Percentiles rank a stretch among this genome's conserved stretches.
These are phyloP conservation scores for Alloteropsis angusta DNA, from an alignment of 202 grass and related monocot genomes.

Conservation along the genomic window DNA sequence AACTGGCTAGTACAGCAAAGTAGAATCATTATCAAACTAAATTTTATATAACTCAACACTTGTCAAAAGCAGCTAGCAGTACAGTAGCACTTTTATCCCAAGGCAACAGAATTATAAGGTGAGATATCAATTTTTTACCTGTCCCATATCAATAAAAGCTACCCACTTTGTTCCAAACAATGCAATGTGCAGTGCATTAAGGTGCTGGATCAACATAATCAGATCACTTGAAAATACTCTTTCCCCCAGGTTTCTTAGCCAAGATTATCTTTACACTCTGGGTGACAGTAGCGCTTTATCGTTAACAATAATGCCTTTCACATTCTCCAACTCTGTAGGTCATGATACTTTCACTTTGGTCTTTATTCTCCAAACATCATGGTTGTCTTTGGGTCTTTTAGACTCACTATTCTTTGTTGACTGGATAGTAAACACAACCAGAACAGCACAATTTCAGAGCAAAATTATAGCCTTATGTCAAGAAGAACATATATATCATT, in stretches of 20 bases:
- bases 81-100: neutral
- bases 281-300: constrained; percentile 36
- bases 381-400: constrained; percentile 63
- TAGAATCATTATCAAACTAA: constrained; percentile 3
- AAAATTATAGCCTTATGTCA: constrained; percentile 31
- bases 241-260: constrained; percentile 60
- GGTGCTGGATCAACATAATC: constrained; percentile 44
- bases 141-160: constrained; percentile 32
- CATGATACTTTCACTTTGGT: constrained; percentile 51
- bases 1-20: neutral
- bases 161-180: constrained; percentile 53
- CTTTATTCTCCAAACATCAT: constrained; percentile 64
- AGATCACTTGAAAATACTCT: constrained; percentile 42
- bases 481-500: constrained; percentile 5
- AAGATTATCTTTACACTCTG: constrained; percentile 41
- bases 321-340: constrained; percentile 52
- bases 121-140: constrained; percentile 54
- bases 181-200: constrained; percentile 44
- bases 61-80: neutral
- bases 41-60: constrained; percentile 7
- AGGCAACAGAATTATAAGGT: constrained; percentile 18
- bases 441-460: constrained; percentile 55
- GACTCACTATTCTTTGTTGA: constrained; percentile 59
- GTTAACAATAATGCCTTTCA: constrained; percentile 48
- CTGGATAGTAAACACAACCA: constrained; percentile 69